Conservation (phyloP, 352 stramenopile species). For the Thalassiosira livingstoniorum region DNA sequence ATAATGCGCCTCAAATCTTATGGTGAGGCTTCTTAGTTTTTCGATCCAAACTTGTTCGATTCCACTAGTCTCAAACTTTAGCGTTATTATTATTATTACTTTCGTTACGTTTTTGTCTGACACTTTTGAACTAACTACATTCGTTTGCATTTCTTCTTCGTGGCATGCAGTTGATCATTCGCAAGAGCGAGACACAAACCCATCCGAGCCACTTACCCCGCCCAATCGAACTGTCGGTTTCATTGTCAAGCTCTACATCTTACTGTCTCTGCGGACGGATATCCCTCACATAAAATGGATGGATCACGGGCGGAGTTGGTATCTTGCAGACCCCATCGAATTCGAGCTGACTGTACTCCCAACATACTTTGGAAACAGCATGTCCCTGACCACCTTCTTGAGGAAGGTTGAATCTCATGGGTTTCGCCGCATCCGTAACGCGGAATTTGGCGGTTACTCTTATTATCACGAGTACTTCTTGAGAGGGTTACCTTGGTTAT, state of each 20-base stretch:
- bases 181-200: background rate
- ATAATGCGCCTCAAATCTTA: no score
- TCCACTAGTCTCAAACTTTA: no score
- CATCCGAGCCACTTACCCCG: background rate
- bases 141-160: no score
- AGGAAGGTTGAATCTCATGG: background rate
- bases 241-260: background rate
- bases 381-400: background rate
- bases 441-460: background rate
- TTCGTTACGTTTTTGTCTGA: no score
- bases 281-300: background rate
- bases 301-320: background rate
- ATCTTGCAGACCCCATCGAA: background rate
- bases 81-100: no score
- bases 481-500: background rate
- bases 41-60: no score
- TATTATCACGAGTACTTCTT: slow-evolving; percentile 12
- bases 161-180: slow-evolving; percentile 10
- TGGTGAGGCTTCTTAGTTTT: no score
- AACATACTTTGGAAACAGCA: background rate
- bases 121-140: no score
- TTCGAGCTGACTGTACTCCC: slow-evolving; percentile 3
- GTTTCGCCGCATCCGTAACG: background rate
- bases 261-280: background rate
- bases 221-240: background rate